Percentiles rank a stretch among this genome's conserved stretches.
Evolutionary conservation across 768 basidiomycete genomes (phyloP).

Genomic region (Coprinopsis marcescibilis): DNA sequence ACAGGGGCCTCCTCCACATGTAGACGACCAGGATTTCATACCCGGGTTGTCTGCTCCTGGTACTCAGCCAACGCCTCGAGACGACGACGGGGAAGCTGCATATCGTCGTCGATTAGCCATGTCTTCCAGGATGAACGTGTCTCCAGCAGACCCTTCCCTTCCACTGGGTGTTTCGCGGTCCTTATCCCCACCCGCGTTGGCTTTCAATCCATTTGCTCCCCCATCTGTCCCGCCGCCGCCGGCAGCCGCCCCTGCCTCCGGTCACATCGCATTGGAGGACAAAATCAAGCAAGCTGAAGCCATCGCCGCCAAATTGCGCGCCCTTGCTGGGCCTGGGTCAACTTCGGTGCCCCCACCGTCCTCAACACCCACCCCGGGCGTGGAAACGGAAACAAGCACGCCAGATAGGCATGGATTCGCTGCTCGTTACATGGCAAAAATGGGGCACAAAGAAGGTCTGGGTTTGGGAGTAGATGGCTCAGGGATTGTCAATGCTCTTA

Average conservation of each 20-base stretch:
- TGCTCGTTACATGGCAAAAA: constrained; percentile 88
- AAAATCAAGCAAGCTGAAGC: constrained; percentile 73
- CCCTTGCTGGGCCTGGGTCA: constrained; percentile 38
- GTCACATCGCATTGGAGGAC: constrained; percentile 45
- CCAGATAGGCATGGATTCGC: constrained; percentile 74
- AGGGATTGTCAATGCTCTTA: constrained; percentile 86
- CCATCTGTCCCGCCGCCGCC: constrained; percentile 56
- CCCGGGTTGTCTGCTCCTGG: constrained; percentile 8
- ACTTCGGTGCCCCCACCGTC: constrained; percentile 24
- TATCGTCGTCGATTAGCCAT: constrained; percentile 59
- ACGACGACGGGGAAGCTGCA: constrained; percentile 61
- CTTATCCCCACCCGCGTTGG: constrained; percentile 47
- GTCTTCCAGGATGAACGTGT: constrained; percentile 33
- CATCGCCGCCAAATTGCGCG: constrained; percentile 70
- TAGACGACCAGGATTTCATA: constrained; percentile 1
- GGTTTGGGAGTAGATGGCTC: constrained; percentile 80
- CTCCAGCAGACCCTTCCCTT: constrained; percentile 20
- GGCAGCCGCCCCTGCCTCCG: constrained; percentile 32
- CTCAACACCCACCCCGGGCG: constrained; percentile 23
- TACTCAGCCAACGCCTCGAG: constrained; percentile 12
- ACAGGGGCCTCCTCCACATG: constrained; percentile 12
- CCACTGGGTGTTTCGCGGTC: constrained; percentile 23
- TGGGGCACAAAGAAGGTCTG: constrained; percentile 93
- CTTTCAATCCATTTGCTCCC: constrained; percentile 69
- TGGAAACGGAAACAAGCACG: constrained; percentile 27